A percentile compares a stretch with the other conserved stretches of the same genome.
Conservation (phyloP, 2,329 filamentous ascomycete species). For the Cytospora piceicola region DNA sequence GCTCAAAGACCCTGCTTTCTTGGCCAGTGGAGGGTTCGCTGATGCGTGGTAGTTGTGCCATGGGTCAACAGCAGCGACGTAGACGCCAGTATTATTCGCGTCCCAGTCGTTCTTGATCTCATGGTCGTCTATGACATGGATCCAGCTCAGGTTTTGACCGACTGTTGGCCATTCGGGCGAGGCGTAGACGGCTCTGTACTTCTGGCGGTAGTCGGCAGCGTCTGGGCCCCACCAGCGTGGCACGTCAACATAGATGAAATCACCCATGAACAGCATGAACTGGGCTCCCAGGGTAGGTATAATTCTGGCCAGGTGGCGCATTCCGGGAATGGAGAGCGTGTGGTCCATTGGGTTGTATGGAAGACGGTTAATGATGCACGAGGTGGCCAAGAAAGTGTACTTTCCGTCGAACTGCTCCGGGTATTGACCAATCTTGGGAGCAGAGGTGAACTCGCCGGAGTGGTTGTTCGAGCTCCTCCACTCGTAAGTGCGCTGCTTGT, state of each 20-base stretch:
- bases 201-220: slow-evolving; percentile 78
- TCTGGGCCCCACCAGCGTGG: slow-evolving; percentile 76
- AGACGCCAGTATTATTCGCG: slow-evolving; percentile 76
- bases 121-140: slow-evolving; percentile 95
- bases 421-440: slow-evolving; percentile 70
- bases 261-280: slow-evolving; percentile 81
- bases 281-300: slow-evolving; percentile 74
- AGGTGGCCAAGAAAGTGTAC: slow-evolving; percentile 90
- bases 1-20: slow-evolving; percentile 48
- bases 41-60: slow-evolving; percentile 85
- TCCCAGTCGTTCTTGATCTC: slow-evolving; percentile 97
- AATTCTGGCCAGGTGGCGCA: slow-evolving; percentile 74
- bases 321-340: slow-evolving; percentile 78
- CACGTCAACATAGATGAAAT: slow-evolving; percentile 92
- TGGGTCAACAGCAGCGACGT: slow-evolving; percentile 77
- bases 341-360: slow-evolving; percentile 87
- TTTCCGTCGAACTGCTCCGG: slow-evolving; percentile 65
- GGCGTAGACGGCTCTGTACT: slow-evolving; percentile 94
- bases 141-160: slow-evolving; percentile 85
- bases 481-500: slow-evolving; percentile 75
- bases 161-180: slow-evolving; percentile 87
- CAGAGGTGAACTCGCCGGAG: slow-evolving; percentile 77
- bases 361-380: slow-evolving; percentile 88
- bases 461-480: slow-evolving; percentile 89
- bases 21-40: slow-evolving; percentile 76